Evolutionary conservation across 441 rosid species (phyloP).

Genomic region (Aleurites moluccanus): DNA sequence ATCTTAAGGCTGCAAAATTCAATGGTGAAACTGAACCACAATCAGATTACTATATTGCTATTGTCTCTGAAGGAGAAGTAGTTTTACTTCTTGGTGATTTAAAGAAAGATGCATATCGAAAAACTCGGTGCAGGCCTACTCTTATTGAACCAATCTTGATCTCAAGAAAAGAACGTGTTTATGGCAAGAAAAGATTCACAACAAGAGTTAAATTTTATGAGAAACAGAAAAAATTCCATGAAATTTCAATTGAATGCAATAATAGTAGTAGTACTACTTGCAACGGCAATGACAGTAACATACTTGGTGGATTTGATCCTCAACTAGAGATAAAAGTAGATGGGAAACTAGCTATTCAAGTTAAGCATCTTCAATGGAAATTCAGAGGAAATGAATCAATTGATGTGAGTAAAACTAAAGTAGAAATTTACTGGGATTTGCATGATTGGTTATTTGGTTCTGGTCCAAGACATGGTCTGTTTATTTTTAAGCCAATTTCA

Average conservation of each 20-base stretch:
- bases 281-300: slow-evolving; percentile 2
- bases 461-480: slow-evolving; percentile 61
- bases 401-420: slow-evolving; percentile 40
- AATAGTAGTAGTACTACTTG: slow-evolving; percentile 6
- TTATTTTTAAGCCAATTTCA: slow-evolving; percentile 54
- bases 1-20: slow-evolving; percentile 67
- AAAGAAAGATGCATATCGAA: slow-evolving; percentile 70
- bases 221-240: slow-evolving; percentile 45
- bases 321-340: slow-evolving; percentile 63
- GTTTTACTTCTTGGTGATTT: slow-evolving; percentile 75
- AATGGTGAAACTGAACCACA: slow-evolving; percentile 76
- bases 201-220: slow-evolving; percentile 62
- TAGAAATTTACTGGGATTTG: slow-evolving; percentile 77
- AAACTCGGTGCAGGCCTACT: slow-evolving; percentile 73
- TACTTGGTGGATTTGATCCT: slow-evolving; percentile 39
- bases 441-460: slow-evolving; percentile 81
- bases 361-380: slow-evolving; percentile 75
- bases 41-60: slow-evolving; percentile 78
- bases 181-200: slow-evolving; percentile 70
- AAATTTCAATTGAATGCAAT: slow-evolving; percentile 68
- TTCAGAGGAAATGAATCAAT: slow-evolving; percentile 73
- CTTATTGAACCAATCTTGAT: slow-evolving; percentile 65
- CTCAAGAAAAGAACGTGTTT: slow-evolving; percentile 71
- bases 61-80: slow-evolving; percentile 74
- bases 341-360: slow-evolving; percentile 47